A percentile compares a stretch with the other conserved stretches of the same genome.
Evolutionary conservation across 139 green algal species (phyloP).

Genomic region (Coccomyxa sp.): DNA sequence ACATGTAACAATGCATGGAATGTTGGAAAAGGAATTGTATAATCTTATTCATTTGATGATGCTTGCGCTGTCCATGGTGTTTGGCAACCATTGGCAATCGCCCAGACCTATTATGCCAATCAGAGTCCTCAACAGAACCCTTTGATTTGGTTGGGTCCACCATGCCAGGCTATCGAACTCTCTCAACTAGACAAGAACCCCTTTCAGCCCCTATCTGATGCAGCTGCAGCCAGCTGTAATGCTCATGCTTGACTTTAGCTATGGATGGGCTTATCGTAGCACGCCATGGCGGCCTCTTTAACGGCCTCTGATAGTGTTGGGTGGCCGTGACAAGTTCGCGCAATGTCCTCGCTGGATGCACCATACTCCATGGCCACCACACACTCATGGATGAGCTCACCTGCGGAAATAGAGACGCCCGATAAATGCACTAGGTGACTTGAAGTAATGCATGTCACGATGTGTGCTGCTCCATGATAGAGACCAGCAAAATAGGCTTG

Average conservation of each 20-base stretch:
- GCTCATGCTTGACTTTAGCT: slow-evolving; percentile 37
- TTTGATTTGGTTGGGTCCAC: too few species aligned
- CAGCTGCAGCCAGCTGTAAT: too few species aligned
- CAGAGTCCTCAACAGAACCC: too few species aligned
- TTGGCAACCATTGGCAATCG: too few species aligned
- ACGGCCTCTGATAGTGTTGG: slow-evolving; percentile 94
- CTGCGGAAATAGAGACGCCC: slow-evolving; percentile 30
- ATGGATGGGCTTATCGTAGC: slow-evolving; percentile 89
- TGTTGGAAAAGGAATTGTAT: too few species aligned
- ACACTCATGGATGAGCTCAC: slow-evolving; percentile 85
- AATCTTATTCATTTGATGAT: too few species aligned
- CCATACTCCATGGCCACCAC: slow-evolving; percentile 90
- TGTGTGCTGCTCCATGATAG: not conserved
- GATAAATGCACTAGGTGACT: not conserved
- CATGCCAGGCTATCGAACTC: too few species aligned
- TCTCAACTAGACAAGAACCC: too few species aligned
- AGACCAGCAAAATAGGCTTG: not conserved
- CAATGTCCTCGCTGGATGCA: slow-evolving; percentile 87
- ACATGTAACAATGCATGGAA: too few species aligned
- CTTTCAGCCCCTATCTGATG: too few species aligned
- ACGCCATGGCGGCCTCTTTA: slow-evolving; percentile 93
- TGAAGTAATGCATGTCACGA: not conserved
- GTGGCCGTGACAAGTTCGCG: slow-evolving; percentile 94
- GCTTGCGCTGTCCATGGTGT: too few species aligned
- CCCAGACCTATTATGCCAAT: too few species aligned